Evolutionary conservation across 2,329 filamentous ascomycete genomes (phyloP).

Genomic region (Lecanosticta acicola): DNA sequence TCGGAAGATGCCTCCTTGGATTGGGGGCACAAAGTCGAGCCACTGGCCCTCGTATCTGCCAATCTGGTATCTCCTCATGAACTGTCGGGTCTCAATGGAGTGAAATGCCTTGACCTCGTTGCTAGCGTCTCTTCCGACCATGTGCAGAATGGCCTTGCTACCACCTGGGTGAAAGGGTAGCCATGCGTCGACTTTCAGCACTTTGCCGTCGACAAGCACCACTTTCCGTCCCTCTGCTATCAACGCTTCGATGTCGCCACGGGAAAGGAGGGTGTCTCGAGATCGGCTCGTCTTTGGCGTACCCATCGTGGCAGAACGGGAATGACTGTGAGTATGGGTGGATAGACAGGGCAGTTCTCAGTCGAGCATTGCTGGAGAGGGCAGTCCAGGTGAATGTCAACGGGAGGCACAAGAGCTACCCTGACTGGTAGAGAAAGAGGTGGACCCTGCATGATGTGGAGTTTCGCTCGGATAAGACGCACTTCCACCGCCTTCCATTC

Average conservation of each 20-base stretch:
- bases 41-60: slow-evolving; percentile 75
- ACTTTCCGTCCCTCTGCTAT: slow-evolving; percentile 78
- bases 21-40: slow-evolving; percentile 83
- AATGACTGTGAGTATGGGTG: background rate
- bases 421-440: too few relatives aligned
- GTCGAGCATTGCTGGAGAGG: too few relatives aligned
- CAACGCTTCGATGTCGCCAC: slow-evolving; percentile 59
- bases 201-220: slow-evolving; percentile 72
- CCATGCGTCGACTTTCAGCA: slow-evolving; percentile 86
- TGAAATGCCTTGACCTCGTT: slow-evolving; percentile 96
- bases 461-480: background rate
- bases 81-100: slow-evolving; percentile 66
- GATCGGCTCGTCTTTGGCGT: slow-evolving; percentile 15
- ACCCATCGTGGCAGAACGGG: slow-evolving; percentile 15
- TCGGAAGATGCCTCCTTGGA: slow-evolving; percentile 79
- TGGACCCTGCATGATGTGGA: background rate
- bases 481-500: background rate
- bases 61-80: slow-evolving; percentile 78
- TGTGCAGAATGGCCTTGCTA: slow-evolving; percentile 82
- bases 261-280: slow-evolving; percentile 23
- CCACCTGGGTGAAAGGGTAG: slow-evolving; percentile 86
- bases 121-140: slow-evolving; percentile 67
- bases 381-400: too few relatives aligned
- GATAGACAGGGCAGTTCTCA: too few relatives aligned
- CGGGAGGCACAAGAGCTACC: too few relatives aligned